These are phyloP conservation scores for Termitomyces sp. DNA, from an alignment of 768 basidiomycete species.

Conservation along the genomic window DNA sequence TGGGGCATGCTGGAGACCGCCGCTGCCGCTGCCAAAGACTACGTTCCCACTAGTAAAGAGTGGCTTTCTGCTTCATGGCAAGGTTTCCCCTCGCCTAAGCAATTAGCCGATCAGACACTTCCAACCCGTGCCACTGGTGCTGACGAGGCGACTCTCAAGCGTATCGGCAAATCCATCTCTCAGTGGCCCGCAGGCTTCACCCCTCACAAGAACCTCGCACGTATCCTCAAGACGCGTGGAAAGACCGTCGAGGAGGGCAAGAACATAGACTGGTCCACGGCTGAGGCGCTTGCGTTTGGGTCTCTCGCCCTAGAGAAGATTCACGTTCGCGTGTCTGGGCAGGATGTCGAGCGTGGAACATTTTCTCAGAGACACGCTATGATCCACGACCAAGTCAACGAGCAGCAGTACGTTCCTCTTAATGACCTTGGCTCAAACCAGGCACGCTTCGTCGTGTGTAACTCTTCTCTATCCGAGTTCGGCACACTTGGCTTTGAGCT, in stretches of 20 bases:
- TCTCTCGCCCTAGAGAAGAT: slow-evolving; percentile 89
- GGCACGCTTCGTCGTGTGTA: slow-evolving; percentile 92
- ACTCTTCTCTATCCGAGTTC: slow-evolving; percentile 95
- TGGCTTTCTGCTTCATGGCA: slow-evolving; percentile 99
- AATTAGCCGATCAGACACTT: slow-evolving; percentile 88
- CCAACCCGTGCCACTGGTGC: slow-evolving; percentile 89
- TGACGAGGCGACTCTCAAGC: slow-evolving; percentile 70
- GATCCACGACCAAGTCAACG: slow-evolving; percentile 92
- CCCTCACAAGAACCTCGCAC: slow-evolving; percentile 89
- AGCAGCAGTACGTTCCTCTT: slow-evolving; percentile 85
- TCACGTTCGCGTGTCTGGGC: slow-evolving; percentile 93
- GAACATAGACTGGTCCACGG: slow-evolving; percentile 98
- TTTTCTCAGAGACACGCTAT: slow-evolving; percentile 99
- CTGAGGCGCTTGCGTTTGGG: slow-evolving; percentile 96
- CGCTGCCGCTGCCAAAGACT: slow-evolving; percentile 90
- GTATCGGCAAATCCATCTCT: slow-evolving; percentile 85
- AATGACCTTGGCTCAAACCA: slow-evolving; percentile 86
- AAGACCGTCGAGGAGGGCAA: slow-evolving; percentile 88
- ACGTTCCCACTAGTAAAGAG: slow-evolving; percentile 90
- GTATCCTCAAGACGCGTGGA: slow-evolving; percentile 84
- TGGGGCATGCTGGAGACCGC: slow-evolving; percentile 99
- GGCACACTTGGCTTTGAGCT: slow-evolving; percentile 96
- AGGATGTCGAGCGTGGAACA: slow-evolving; percentile 98
- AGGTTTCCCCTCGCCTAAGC: slow-evolving; percentile 96
- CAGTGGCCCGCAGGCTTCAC: slow-evolving; percentile 81